These are phyloP conservation scores for Inga leiocalycina DNA, from an alignment of 306 rosid species.

Conservation along the genomic window DNA sequence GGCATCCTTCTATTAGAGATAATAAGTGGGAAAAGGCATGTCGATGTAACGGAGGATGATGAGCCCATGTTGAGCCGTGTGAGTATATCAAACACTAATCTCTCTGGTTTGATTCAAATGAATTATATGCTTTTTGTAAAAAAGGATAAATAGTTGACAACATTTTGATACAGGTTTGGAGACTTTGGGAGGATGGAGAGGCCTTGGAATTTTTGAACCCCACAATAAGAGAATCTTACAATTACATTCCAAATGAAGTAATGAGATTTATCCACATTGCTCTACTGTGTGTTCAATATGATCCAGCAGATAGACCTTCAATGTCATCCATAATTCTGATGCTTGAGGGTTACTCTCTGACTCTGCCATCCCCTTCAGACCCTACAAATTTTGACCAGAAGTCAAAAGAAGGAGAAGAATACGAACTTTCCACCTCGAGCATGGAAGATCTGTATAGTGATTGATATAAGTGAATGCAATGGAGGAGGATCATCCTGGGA, in stretches of 20 bases:
- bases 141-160: not conserved
- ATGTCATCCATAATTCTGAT: slow-evolving; percentile 40
- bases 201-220: slow-evolving; percentile 39
- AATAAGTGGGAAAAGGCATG: slow-evolving; percentile 29
- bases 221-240: slow-evolving; percentile 26
- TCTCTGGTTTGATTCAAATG: not conserved
- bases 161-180: slow-evolving; percentile 41
- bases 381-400: not conserved
- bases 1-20: slow-evolving; percentile 44
- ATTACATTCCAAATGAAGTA: slow-evolving; percentile 30
- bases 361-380: slow-evolving; percentile 31
- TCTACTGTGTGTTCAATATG: slow-evolving; percentile 42
- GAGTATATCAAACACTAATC: slow-evolving; percentile 4
- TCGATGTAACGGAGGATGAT: no score
- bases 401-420: no score
- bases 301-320: slow-evolving; percentile 41
- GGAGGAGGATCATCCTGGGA: no score
- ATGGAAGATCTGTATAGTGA: no score
- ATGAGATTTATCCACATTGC: slow-evolving; percentile 44
- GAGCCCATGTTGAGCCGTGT: slow-evolving; percentile 30
- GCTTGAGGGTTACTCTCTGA: slow-evolving; percentile 34
- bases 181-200: slow-evolving; percentile 38
- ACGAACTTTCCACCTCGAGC: no score
- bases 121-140: not conserved
- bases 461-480: no score